Evolutionary conservation across 2,329 filamentous ascomycete species (phyloP), one percentile per base, ranked within the genome.

Genomic region (Alternaria arborescens): DNA sequence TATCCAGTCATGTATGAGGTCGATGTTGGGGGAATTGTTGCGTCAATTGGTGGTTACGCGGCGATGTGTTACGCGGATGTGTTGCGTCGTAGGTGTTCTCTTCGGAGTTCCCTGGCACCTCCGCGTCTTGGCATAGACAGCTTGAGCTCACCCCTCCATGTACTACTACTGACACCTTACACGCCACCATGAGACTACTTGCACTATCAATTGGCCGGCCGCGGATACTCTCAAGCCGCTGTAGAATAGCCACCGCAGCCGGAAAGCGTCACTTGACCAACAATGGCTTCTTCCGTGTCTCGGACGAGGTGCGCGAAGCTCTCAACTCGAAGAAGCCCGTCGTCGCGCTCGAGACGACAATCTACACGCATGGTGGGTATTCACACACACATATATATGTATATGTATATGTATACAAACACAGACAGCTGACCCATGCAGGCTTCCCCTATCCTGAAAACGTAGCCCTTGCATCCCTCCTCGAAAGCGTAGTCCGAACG

Each of bases 281-380:
- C 62, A 81, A 79, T 78, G 79, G 74, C 79, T 93, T 81, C 61
- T 85, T 96, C 58, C 86, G 84, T 54, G 83, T 97, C 42, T 94
- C 92, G 1, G 90, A 94, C 52, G 94, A 98, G 79, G 90, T 99
- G 12, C 83, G 85, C 53, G 88, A 93, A 74, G 94, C 94, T 40
- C 78, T 97, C 48, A 83, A 87, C 42, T 86, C 87, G 12, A 88
- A 89, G 58, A 89, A 88, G 71, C 94, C 95, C 0, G 89, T 99
- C 4, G 94, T 99, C 11, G 95, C 94, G 16, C 85, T 99, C 5
- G 95, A 99, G 79, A 93, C 92, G 2, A 97, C 95, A 5, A 98
- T 99, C 70, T 98, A 99, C 79, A 99, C 95, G 1, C 95, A 99
- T 80, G 94, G 93, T 84, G 78, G 53, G 71, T 7, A 26, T 26